Base-by-base conservation (phyloP, 75 land plant species). In the Adiantum capillusveneris region DNA sequence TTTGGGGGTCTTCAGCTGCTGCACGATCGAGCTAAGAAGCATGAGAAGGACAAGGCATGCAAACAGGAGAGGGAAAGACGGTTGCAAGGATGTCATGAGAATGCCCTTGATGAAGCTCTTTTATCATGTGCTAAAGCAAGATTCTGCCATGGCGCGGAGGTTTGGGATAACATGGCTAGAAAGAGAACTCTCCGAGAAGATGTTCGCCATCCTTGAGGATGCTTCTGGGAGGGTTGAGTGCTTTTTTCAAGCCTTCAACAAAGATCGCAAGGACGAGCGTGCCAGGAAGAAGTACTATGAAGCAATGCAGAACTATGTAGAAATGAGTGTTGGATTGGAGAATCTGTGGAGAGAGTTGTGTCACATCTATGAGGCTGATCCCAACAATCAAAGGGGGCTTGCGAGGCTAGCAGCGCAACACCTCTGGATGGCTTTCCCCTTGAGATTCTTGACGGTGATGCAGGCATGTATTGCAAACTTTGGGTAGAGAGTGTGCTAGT, bases 281-380 rank as follows among this genome's bases (percentile, higher is more conserved):
- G 12, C 14, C 12, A 41, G 43, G 43, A 41, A 14, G 9, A 14
- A 9, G 14, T 14, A 41, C 43, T 14, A 9, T 14, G 12, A 14
- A 14, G 14, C 12, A 14, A 53, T 31, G 22, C 36, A 29, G 37
- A 58, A 54, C 14, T 31, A 64, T 36, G 59, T 64, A 44, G 66
- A 54, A 1, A 31, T 53, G 37, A 42, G 25, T 14, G 0, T 64
- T 3, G 26, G 44, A 11, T 31, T 64, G 42, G 59, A 53, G 59
- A 52, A 64, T 37, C 66, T 53, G 20, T 64, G 66, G 66, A 53
- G 66, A 25, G 66, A 64, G 26, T 36, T 64, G 24, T 49, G 57
- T 24, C 66, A 64, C 57, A 53, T 64, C 14, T 64, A 53, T 54
- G 66, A n/a, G 29, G 42, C n/a, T n/a, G n/a, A n/a, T n/a, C n/a